Evolutionary conservation across 2,329 filamentous ascomycete genomes (phyloP), one percentile per base, ranked within the genome.

Genomic region (Aurifilum marmelostoma): DNA sequence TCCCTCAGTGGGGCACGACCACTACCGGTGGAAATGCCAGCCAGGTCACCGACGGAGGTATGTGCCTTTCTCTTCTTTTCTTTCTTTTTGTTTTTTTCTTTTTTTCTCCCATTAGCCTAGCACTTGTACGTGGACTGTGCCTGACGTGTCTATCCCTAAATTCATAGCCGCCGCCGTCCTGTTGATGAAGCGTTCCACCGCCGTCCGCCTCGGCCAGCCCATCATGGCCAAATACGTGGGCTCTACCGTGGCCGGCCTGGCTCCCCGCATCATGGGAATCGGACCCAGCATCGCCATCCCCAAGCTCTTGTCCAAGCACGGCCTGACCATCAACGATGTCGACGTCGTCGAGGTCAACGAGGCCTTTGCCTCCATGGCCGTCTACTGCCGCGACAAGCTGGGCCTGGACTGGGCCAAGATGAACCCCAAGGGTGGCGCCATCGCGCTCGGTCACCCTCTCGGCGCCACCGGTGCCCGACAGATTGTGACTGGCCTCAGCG

Each of bases 241-340:
- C 75, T 92, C 94, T 68, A 97, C 94, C 14, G 90, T 97, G 56
- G 92, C 94, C 52, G 96, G 96, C 75, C 88, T 98, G 6, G 89
- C 96, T 0, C 96, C 96, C 7, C 88, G 96, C 73, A 94, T 99
- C 82, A 99, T 99, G 96, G 96, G 95, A 73, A 97, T 98, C 74
- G 92, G 92, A 67, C 92, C 92, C 47, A 89, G 89, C 58, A 80
- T 91, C 47, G 89, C 88, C 69, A 91, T 91, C 72, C 89, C 89
- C 72, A 99, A 99, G 88, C 89, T 99, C 39, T 87, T 99, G 60
- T 81, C 82, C 77, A 91, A 96, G 83, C 89, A 91, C 86, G 89
- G 91, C 80, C 81, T 99, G 71, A 88, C 86, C 32, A 83, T 97
- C 66, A 87, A 91, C 69, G 96, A 98, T 75, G 88, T 96, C 71